Evolutionary conservation across 495 filamentous ascomycete species (phyloP).

Genomic region (Apodospora peruviana): DNA sequence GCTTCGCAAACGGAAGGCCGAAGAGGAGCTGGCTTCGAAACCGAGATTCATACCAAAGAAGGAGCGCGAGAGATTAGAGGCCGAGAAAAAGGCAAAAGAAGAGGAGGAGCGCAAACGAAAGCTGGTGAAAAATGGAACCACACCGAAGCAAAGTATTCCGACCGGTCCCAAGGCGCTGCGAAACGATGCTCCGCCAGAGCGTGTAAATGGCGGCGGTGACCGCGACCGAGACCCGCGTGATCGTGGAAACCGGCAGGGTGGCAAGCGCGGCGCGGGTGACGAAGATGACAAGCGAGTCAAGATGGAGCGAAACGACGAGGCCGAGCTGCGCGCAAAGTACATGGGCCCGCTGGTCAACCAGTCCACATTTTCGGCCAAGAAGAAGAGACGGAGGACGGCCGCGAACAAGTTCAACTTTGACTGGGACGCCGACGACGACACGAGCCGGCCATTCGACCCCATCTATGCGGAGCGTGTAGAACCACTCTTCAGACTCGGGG

Average conservation of each 20-base stretch:
- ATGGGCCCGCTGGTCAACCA: slow-evolving; percentile 88
- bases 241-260: slow-evolving; percentile 13
- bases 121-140: slow-evolving; percentile 32
- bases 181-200: not conserved
- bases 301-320: slow-evolving; percentile 69
- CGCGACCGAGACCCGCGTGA: slow-evolving; percentile 51
- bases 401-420: slow-evolving; percentile 99
- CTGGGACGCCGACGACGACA: slow-evolving; percentile 96
- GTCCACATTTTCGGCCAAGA: slow-evolving; percentile 91
- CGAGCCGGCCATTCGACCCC: slow-evolving; percentile 82
- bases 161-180: slow-evolving; percentile 80
- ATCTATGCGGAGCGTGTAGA: slow-evolving; percentile 73
- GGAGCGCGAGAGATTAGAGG: slow-evolving; percentile 76
- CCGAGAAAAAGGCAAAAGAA: slow-evolving; percentile 82
- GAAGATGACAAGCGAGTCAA: slow-evolving; percentile 51
- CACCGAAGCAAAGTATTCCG: slow-evolving; percentile 44
- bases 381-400: slow-evolving; percentile 88
- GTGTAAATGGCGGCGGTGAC: slow-evolving; percentile 33
- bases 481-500: slow-evolving; percentile 64
- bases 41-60: slow-evolving; percentile 91
- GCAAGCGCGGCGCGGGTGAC: slow-evolving; percentile 20
- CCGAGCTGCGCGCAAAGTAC: slow-evolving; percentile 74
- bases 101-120: slow-evolving; percentile 63
- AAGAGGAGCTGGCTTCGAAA: slow-evolving; percentile 49
- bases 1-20: slow-evolving; percentile 41